Conservation (phyloP, 371 early-diverging fungal species). For the Mucor racemosus region DNA sequence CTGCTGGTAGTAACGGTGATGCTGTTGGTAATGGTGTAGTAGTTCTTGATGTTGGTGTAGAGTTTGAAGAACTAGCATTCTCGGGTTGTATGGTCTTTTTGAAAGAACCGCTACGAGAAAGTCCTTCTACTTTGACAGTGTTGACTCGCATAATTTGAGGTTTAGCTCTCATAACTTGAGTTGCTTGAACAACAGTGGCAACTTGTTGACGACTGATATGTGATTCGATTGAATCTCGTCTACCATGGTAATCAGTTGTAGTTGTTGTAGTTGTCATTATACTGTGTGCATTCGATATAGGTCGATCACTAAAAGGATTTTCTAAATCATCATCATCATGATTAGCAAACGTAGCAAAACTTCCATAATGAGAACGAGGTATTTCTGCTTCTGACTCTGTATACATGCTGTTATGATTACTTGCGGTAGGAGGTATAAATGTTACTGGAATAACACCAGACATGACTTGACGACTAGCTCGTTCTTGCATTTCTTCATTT, state of each 20-base stretch:
- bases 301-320: constrained; percentile 28
- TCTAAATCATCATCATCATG: background rate
- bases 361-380: constrained; percentile 13
- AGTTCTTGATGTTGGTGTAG: background rate
- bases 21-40: background rate
- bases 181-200: constrained; percentile 36
- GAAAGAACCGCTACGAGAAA: constrained; percentile 40
- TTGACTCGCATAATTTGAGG: constrained; percentile 55
- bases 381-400: constrained; percentile 1
- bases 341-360: constrained; percentile 19
- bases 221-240: constrained; percentile 35
- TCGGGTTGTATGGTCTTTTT: constrained; percentile 24
- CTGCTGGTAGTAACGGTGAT: background rate
- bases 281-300: constrained; percentile 14
- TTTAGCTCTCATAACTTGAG: constrained; percentile 48
- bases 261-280: constrained; percentile 12
- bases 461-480: constrained; percentile 17
- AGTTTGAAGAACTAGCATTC: background rate
- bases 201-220: constrained; percentile 23
- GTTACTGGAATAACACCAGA: constrained; percentile 58
- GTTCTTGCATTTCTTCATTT: constrained; percentile 17
- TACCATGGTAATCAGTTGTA: constrained; percentile 4
- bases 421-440: constrained; percentile 46
- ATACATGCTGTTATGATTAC: constrained; percentile 2
- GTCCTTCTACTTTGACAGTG: constrained; percentile 34